Evolutionary conservation across 176 grass and related monocot genomes (phyloP), one percentile per base, ranked within the genome.

Genomic region (Olyra latifolia): DNA sequence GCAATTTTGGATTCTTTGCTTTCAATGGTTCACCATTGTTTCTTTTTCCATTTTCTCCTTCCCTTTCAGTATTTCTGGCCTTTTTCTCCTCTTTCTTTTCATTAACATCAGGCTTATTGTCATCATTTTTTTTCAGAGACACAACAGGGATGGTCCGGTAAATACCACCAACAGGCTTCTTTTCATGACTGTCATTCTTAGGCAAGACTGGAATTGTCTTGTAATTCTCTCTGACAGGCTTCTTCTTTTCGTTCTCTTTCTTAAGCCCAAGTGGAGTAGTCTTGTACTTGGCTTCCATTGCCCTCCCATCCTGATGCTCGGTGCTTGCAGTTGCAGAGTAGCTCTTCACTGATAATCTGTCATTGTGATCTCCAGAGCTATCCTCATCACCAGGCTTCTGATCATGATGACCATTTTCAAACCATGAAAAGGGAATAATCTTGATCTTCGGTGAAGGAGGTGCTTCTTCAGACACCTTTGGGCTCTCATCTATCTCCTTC

Each of bases 401-500:
- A 62, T 84, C 89, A 76, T 20, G 39, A 19, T 42, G 16, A 54
- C 15, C 88, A 66, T 91, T 64, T 19, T 85, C 83, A 62, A 92
- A 83, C 88, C 91, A 92, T 69, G 87, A 87, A 25, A 98, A 3
- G 6, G 95, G 95, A 77, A 98, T 85, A 30, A 94, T 87, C 77
- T 86, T 92, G 23, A 97, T 72, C 13, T 82, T 88, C 20, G 92
- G 83, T 47, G 89, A 86, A n/a, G 8, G 69, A 16, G 75, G 74
- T 53, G 72, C 50, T 54, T 85, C 92, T 79, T 87, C 80, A 41
- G 80, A 60, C 39, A 40, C 43, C 68, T 76, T 71, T 32, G 61
- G 78, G 4, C 61, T 82, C 14, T 72, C 64, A 65, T 60, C 69
- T 2, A 70, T 42, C 82, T 90, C 71, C 61, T 88, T 83, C 10